Base-by-base conservation (phyloP, 1,284 basidiomycete genomes). In the Rhodotorula mucilaginosa region DNA sequence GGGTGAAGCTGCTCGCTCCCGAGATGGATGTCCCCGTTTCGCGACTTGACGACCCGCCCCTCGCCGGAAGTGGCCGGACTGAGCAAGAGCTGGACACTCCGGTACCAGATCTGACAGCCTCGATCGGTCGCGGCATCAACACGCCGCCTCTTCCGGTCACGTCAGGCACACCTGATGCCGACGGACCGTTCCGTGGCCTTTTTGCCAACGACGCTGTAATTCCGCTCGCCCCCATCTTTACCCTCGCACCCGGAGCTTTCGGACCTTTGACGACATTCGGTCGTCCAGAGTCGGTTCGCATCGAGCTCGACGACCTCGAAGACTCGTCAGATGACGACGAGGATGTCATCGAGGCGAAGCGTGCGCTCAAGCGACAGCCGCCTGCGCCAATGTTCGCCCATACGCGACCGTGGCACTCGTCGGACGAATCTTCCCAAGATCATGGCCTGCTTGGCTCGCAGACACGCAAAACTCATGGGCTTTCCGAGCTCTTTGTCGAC, bases 381-480 rank as follows among this genome's bases (percentile, higher is more conserved):
- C 74, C 71, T 13, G 77, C 79, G 54, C 66, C 16, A 68, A 63
- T 12, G 60, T 51, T n/a, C 68, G 73, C 46, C 75, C 60, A 44
- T 44, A 44, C 39, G 39, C 81, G 83, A 15, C 81, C 84, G 56
- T 84, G 12, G 10, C 46, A 81, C 26, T 88, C 89, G 71, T 88
- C 85, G 63, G 88, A 90, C 10, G 58, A 39, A 4, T 59, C 58
- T 8, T 46, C 58, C 5, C 46, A n/a, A 23, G 58, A 90, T 89
- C 6, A 91, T 18, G 58, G 23, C 39, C 16, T 2, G 13, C 2
- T 15, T 6, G 13, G 47, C 29, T 19, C 90, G 57, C 51, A 13
- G 15, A 86, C 58, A 21, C 85, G 86, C 49, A 51, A 29, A 73
- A 59, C 85, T 83, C 49, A 68, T n/a, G 5, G 68, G 61, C 8